Percentiles rank a stretch among this genome's conserved stretches.
phyloP scores from a whole-genome alignment of 768 basidiomycete species.

The Leccinum obscurum region DNA sequence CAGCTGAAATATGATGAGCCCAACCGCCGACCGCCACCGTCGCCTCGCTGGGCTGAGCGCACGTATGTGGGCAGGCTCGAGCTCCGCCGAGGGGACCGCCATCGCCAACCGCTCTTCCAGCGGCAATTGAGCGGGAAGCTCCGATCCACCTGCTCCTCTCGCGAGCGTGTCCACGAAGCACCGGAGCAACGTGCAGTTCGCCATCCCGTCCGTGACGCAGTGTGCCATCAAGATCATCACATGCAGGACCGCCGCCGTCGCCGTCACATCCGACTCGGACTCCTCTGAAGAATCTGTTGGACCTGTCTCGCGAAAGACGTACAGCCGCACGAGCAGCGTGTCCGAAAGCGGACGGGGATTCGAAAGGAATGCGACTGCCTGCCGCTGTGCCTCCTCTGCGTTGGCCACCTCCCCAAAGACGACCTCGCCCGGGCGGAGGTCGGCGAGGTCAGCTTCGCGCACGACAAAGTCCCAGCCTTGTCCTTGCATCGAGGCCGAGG shows the following conservation, averaged over 20 bases:
- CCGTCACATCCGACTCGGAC: conserved; percentile 30
- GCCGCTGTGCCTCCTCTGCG: conserved; percentile 33
- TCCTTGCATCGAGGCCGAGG: background rate
- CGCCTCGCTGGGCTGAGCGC: conserved; percentile 36
- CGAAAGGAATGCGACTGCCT: conserved; percentile 32
- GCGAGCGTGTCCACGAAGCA: conserved; percentile 46
- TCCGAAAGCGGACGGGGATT: conserved; percentile 43
- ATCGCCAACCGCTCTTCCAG: conserved; percentile 43
- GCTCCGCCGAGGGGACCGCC: conserved; percentile 38
- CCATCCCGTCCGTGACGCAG: conserved; percentile 50
- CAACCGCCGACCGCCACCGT: conserved; percentile 49
- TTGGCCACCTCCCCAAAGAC: conserved; percentile 35
- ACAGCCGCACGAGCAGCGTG: conserved; percentile 41
- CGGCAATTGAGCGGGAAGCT: conserved; percentile 18
- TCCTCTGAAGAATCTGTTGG: background rate
- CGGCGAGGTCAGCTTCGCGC: conserved; percentile 35
- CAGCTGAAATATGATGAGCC: conserved; percentile 35
- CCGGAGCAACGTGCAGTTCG: conserved; percentile 42
- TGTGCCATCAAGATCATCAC: conserved; percentile 48
- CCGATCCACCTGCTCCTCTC: background rate
- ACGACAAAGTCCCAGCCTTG: conserved; percentile 39
- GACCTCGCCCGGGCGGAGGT: conserved; percentile 41
- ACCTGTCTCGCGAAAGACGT: conserved; percentile 38
- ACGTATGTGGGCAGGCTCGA: conserved; percentile 33
- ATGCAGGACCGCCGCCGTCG: conserved; percentile 39